A percentile compares a stretch with the other conserved stretches of the same genome.
phyloP scores from a whole-genome alignment of 306 rosid species.

The Corylus heterophylla region DNA sequence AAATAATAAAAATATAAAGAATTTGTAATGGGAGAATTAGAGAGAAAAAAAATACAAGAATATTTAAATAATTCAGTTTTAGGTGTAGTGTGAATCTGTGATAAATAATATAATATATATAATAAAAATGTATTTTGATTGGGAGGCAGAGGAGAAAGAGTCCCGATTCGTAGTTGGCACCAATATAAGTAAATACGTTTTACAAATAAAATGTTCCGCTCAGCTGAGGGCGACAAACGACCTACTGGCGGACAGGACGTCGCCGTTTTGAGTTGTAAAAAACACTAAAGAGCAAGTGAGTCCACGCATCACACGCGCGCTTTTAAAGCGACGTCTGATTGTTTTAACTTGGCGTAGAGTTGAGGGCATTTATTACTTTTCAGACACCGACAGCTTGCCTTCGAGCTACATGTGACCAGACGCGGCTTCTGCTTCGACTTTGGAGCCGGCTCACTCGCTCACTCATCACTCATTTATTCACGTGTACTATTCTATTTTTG shows the following conservation, averaged over 20 bases:
- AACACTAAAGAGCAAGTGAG: neutral
- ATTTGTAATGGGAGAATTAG: no score
- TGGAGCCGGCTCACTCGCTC: neutral
- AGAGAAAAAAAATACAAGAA: no score
- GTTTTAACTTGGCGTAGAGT: conserved; percentile 47
- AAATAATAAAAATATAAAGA: neutral
- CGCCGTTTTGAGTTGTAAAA: conserved; percentile 21
- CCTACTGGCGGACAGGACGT: conserved; percentile 39
- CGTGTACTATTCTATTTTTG: neutral
- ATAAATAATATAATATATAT: no score
- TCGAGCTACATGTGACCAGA: neutral
- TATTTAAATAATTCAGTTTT: no score
- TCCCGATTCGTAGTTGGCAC: neutral
- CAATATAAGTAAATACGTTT: no score
- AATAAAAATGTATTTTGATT: no score
- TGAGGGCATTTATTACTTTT: conserved; percentile 22
- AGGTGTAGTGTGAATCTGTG: no score
- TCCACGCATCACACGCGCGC: conserved; percentile 29
- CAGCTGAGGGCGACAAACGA: conserved; percentile 39
- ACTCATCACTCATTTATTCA: neutral
- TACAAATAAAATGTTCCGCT: neutral
- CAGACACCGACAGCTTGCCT: conserved; percentile 46
- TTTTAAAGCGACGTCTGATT: neutral
- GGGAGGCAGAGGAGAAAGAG: neutral
- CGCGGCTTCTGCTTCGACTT: conserved; percentile 17